Evolutionary conservation across 192 early-diverging fungal species (phyloP), one percentile per base, ranked within the genome.

Genomic region (Coemansia sp.): DNA sequence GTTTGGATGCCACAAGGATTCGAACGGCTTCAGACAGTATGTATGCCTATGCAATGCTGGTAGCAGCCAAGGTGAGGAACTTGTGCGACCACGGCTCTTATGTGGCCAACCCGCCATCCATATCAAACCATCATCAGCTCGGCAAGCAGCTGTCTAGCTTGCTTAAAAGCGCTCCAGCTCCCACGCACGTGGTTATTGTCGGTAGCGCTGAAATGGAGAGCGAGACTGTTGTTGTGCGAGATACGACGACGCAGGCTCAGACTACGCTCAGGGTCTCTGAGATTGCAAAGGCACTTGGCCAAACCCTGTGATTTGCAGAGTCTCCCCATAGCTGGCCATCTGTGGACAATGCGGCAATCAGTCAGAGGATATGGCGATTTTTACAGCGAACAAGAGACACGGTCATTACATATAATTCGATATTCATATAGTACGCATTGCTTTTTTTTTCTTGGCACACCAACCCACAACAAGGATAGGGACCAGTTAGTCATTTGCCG

Each of bases 141-240:
- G n/a, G 57, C 42, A 79, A 73, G 70, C 75, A 79, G 36, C 38
- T 79, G 17, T 36, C 75, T 1, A 28, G 27, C 31, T 56, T 60
- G 53, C 56, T 72, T 30, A 47, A 63, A 36, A 63, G 33, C 20
- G 14, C 44, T 4, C 59, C 37, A 0, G 1, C 14, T 0, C 70
- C 75, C 4, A 6, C 50, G 10, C 53, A 42, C 14, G 63, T 70
- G 6, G 55, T 65, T 22, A 60, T 73, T 31, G 61, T 79, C 15
- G 75, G 75, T 1, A 65, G 40, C 15, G 40, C 28, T 4, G 75
- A 79, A 34, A 59, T 72, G 62, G 38, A 33, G 8, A 41, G 30
- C 2, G 29, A 48, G 17, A 23, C 45, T 15, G 66, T 37, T 6
- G 56, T 62, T 50, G 54, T 62, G 27, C 66, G 66, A 11, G 27